Conservation (phyloP, 2,329 filamentous ascomycete species). For the Hypoxylon sp. region DNA sequence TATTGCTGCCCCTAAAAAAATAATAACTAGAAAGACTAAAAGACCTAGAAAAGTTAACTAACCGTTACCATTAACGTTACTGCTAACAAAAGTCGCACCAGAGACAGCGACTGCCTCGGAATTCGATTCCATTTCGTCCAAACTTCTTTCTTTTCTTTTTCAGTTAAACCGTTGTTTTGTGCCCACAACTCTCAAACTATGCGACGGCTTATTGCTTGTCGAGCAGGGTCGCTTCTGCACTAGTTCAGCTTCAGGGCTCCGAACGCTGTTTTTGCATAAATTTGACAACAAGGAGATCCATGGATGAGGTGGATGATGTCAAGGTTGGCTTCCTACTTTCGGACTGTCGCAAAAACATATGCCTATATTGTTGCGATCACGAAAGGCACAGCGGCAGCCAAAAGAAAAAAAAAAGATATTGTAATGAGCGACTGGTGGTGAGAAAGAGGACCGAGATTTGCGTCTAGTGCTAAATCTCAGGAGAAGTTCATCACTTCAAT, state of each 20-base stretch:
- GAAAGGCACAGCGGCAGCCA: slow-evolving; percentile 4
- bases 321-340: slow-evolving; percentile 24
- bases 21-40: neutral
- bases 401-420: slow-evolving; percentile 23
- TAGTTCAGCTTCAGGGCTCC: slow-evolving; percentile 38
- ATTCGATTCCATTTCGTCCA: slow-evolving; percentile 40
- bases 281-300: slow-evolving; percentile 37
- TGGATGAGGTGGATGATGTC: slow-evolving; percentile 36
- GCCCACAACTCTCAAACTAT: slow-evolving; percentile 14
- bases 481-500: slow-evolving; percentile 40
- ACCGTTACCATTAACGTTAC: slow-evolving; percentile 26
- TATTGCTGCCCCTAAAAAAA: slow-evolving; percentile 7
- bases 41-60: slow-evolving; percentile 5
- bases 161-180: slow-evolving; percentile 10
- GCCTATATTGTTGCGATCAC: slow-evolving; percentile 24
- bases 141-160: slow-evolving; percentile 22
- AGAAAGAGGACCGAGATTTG: slow-evolving; percentile 35
- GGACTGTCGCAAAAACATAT: slow-evolving; percentile 12
- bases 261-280: slow-evolving; percentile 39
- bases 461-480: slow-evolving; percentile 39
- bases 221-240: slow-evolving; percentile 28
- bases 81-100: slow-evolving; percentile 23
- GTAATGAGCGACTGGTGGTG: slow-evolving; percentile 39
- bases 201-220: slow-evolving; percentile 24
- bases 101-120: slow-evolving; percentile 37